Evolutionary conservation across 441 rosid genomes (phyloP).

Genomic region (Jatropha podagrica): DNA sequence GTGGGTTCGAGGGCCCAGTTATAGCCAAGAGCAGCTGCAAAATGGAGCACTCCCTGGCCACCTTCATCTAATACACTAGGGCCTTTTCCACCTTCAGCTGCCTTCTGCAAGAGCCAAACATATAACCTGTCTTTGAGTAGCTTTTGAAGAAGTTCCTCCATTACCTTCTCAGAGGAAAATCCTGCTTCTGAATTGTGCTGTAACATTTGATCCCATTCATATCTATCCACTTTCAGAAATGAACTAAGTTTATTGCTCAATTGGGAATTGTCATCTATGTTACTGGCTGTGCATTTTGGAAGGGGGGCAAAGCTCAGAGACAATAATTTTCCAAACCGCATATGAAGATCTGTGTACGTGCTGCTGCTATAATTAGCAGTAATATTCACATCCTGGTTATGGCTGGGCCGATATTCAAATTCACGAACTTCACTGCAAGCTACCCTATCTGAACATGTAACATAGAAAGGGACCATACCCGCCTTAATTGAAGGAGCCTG

Average conservation of each 20-base stretch:
- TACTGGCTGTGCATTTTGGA: slow-evolving; percentile 25
- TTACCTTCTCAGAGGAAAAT: slow-evolving; percentile 41
- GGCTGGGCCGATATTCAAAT: slow-evolving; percentile 59
- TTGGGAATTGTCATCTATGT: slow-evolving; percentile 40
- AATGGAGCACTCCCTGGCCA: slow-evolving; percentile 91
- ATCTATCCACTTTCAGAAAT: slow-evolving; percentile 57
- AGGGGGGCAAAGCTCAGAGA: slow-evolving; percentile 38
- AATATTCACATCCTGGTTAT: slow-evolving; percentile 34
- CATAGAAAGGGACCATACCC: slow-evolving; percentile 87
- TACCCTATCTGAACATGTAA: slow-evolving; percentile 87
- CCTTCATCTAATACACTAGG: slow-evolving; percentile 71
- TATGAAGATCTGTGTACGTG: slow-evolving; percentile 38
- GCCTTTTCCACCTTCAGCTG: slow-evolving; percentile 84
- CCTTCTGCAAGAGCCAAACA: slow-evolving; percentile 75
- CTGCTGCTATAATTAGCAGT: slow-evolving; percentile 24
- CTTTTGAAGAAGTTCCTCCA: slow-evolving; percentile 61
- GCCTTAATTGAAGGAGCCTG: slow-evolving; percentile 62
- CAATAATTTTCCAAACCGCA: slow-evolving; percentile 63
- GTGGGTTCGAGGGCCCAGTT: slow-evolving; percentile 93
- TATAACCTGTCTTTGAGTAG: slow-evolving; percentile 71
- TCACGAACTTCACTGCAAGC: slow-evolving; percentile 99
- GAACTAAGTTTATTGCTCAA: slow-evolving; percentile 58
- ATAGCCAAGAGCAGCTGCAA: slow-evolving; percentile 93
- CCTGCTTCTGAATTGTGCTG: slow-evolving; percentile 34
- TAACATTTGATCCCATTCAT: slow-evolving; percentile 62